These are phyloP conservation scores for Camelina laxa DNA, from an alignment of 345 rosid genomes.

Conservation along the genomic window DNA sequence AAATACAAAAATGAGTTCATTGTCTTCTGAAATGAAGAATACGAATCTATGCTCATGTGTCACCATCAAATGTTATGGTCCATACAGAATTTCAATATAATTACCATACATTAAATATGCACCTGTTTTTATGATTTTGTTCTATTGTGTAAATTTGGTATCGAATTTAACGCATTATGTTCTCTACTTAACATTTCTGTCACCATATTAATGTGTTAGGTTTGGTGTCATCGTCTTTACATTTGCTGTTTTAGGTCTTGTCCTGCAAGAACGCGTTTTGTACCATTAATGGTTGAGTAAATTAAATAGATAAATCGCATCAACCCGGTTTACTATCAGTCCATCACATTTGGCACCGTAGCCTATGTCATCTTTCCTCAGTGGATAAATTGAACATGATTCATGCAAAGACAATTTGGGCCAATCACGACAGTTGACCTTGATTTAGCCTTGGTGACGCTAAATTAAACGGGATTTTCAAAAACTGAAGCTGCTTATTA, in stretches of 20 bases:
- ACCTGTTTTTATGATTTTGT: constrained; percentile 17
- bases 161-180: constrained; percentile 24
- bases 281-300: neutral
- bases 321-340: neutral
- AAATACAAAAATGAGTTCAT: constrained; percentile 46
- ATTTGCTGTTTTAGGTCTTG: constrained; percentile 10
- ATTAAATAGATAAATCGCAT: neutral
- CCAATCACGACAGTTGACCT: neutral
- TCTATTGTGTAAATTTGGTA: constrained; percentile 2
- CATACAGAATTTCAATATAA: constrained; percentile 7
- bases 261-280: neutral
- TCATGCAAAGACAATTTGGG: too few relatives aligned
- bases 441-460: too few relatives aligned
- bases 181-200: constrained; percentile 13
- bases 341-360: neutral
- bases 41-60: constrained; percentile 35
- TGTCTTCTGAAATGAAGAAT: constrained; percentile 38
- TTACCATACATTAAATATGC: constrained; percentile 25
- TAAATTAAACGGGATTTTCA: too few relatives aligned
- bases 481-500: too few relatives aligned
- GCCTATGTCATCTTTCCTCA: neutral
- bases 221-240: constrained; percentile 37
- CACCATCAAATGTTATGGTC: constrained; percentile 39
- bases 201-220: constrained; percentile 33
- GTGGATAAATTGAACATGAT: too few relatives aligned